phyloP scores from a whole-genome alignment of 2,329 filamentous ascomycete species.

The Cytospora mali region DNA sequence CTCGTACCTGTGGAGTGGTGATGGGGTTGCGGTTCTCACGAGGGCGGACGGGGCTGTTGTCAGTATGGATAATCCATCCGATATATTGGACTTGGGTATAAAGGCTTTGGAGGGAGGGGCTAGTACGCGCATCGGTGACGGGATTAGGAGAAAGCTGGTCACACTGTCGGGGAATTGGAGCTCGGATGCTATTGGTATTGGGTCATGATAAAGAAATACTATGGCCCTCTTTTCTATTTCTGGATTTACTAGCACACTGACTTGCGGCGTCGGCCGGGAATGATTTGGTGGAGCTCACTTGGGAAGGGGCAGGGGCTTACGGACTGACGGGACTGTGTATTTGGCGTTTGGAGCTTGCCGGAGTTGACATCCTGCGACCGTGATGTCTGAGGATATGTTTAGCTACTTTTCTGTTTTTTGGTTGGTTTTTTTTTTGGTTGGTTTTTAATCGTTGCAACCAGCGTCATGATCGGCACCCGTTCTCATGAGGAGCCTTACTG shows the following conservation, averaged over 20 bases:
- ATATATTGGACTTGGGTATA: conserved; percentile 46
- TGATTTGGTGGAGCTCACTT: neutral
- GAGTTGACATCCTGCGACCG: too few species aligned
- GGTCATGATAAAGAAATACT: neutral
- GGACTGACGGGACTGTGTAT: neutral
- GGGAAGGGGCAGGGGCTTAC: neutral
- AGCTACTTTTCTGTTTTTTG: too few species aligned
- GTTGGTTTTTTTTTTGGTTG: neutral
- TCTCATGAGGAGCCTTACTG: neutral
- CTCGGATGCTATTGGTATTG: conserved; percentile 31
- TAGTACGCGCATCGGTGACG: conserved; percentile 48
- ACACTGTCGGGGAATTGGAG: conserved; percentile 45
- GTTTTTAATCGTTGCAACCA: neutral
- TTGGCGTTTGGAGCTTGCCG: neutral
- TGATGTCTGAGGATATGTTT: too few species aligned
- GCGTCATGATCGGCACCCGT: neutral
- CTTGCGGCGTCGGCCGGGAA: neutral
- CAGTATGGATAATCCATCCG: conserved; percentile 42
- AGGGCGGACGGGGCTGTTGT: conserved; percentile 38
- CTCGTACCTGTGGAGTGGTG: conserved; percentile 43
- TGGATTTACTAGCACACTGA: neutral
- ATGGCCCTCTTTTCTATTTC: neutral
- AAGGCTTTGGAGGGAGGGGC: conserved; percentile 43
- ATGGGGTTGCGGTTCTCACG: conserved; percentile 43
- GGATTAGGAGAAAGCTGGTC: conserved; percentile 48